A percentile compares a stretch with the other conserved stretches of the same genome.
These are phyloP conservation scores for Suaeda aralocaspica DNA, from an alignment of 148 eudicot species.

Conservation along the genomic window DNA sequence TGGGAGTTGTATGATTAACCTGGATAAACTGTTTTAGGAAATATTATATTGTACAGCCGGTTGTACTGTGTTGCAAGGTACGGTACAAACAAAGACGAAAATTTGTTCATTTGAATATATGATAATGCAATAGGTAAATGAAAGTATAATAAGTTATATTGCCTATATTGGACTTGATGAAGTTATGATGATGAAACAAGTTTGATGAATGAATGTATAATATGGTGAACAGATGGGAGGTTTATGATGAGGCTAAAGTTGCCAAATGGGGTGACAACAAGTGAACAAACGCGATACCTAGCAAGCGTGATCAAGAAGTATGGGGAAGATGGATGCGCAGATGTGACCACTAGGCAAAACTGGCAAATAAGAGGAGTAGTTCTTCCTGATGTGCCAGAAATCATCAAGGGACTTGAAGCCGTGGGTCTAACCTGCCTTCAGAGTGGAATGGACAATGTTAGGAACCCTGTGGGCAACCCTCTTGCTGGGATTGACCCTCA, in stretches of 20 bases:
- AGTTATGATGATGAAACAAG: neutral
- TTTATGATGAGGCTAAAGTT: slow-evolving; percentile 99
- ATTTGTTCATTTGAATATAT: no score
- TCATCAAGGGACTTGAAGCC: slow-evolving; percentile 61
- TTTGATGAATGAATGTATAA: neutral
- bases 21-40: neutral
- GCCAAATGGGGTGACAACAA: slow-evolving; percentile 93
- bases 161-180: neutral
- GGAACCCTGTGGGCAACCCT: slow-evolving; percentile 94
- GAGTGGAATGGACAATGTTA: slow-evolving; percentile 97
- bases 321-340: slow-evolving; percentile 92
- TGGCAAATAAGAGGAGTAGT: slow-evolving; percentile 98
- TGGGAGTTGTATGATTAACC: neutral
- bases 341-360: slow-evolving; percentile 92
- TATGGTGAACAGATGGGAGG: slow-evolving; percentile 64
- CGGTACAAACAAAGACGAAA: no score
- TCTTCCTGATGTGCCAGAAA: slow-evolving; percentile 82
- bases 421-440: slow-evolving; percentile 92
- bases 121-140: neutral
- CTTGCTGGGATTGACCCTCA: slow-evolving; percentile 91
- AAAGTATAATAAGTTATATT: no score
- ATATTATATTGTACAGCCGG: no score
- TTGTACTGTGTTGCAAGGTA: no score
- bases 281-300: slow-evolving; percentile 81
- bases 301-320: slow-evolving; percentile 86